phyloP scores from a whole-genome alignment of 371 early-diverging fungal genomes.

The Cokeromyces recurvatus region DNA sequence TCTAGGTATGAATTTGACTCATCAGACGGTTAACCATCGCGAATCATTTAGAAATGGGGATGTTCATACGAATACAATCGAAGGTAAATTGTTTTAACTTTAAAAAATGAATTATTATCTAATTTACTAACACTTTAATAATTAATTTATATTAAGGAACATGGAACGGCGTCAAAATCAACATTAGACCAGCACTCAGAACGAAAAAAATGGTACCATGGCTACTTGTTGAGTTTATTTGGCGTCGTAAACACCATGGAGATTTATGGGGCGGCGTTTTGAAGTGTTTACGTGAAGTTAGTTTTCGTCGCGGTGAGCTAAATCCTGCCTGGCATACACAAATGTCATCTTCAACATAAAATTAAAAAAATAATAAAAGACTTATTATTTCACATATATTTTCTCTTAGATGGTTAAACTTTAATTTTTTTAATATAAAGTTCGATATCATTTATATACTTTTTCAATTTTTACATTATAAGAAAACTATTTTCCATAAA shows the following conservation, averaged over 20 bases:
- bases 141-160: not conserved
- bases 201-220: conserved; percentile 5
- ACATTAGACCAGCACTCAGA: not conserved
- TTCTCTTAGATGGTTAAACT: too few species aligned
- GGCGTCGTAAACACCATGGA: conserved; percentile 3
- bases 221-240: conserved; percentile 7
- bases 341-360: too few species aligned
- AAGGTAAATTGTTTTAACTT: not conserved
- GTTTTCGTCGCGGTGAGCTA: too few species aligned
- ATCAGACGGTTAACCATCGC: conserved; percentile 5
- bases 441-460: too few species aligned
- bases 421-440: too few species aligned
- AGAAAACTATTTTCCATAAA: too few species aligned
- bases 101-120: not conserved
- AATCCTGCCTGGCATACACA: too few species aligned
- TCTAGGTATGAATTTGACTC: not conserved
- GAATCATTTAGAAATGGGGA: not conserved
- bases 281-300: not conserved
- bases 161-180: conserved; percentile 8
- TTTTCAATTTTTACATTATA: too few species aligned
- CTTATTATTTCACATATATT: too few species aligned
- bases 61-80: conserved; percentile 15
- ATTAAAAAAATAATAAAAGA: too few species aligned
- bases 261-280: conserved; percentile 5
- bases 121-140: not conserved